Base-by-base conservation (phyloP, 2,329 filamentous ascomycete genomes). In the Septoria linicola region DNA sequence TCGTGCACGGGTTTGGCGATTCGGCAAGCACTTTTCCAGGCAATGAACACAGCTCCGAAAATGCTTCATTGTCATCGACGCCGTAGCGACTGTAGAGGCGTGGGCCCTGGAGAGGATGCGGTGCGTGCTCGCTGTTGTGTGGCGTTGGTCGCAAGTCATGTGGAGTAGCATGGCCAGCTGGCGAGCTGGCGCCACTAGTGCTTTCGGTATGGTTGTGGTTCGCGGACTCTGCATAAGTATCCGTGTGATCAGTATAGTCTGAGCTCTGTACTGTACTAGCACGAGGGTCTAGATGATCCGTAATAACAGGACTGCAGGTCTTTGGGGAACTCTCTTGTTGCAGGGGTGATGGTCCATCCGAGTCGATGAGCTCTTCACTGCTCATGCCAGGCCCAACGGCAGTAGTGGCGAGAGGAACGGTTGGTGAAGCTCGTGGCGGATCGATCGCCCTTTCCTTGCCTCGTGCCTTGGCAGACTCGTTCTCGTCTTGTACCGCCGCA, bases 21-120 rank as follows among this genome's bases (percentile, higher is more conserved):
- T 13, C 6, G 13, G 2, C 7, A 3, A 42, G 39, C 5, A 17
- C 13, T 19, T 40, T 45, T n/a, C 30, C 31, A n/a, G 30, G 23
- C 1, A 5, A 10, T 2, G 21, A 39, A 23, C 25, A 44, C 7
- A 46, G 32, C 14, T 53, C 37, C 10, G 30, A 10, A 34, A 59
- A 54, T 8, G 27, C 11, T 4, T 36, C 34, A 25, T 45, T 14
- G 34, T 54, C 35, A 10, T 41, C 34, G 19, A 55, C 23, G 35
- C 51, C 47, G 30, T 19, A 44, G 21, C 49, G 51, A 30, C 48
- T 53, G 3, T 13, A n/a, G 11, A 49, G 50, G 6, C 55, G 50
- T 8, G 42, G 32, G 2, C 55, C 47, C 6, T 41, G 14, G n/a
- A 54, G 41, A 16, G 35, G 6, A 49, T 48, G 51, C 2, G 46